Percentiles rank a stretch among this genome's conserved stretches.
Conservation (phyloP, 1,284 basidiomycete genomes). For the Abortiporus biennis region DNA sequence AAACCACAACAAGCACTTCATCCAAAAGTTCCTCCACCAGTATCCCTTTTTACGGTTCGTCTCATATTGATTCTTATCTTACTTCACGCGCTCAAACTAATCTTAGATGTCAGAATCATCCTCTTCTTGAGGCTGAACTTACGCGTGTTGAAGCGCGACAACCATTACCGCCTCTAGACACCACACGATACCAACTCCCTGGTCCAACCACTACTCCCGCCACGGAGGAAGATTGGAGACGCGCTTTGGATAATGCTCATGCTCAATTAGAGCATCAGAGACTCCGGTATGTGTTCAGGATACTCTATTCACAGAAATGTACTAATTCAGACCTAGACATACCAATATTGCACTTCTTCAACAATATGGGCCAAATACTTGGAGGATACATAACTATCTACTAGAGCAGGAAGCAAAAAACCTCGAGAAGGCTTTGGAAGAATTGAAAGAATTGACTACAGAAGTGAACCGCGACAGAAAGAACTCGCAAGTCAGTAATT, state of each 20-base stretch:
- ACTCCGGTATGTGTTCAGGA: conserved; percentile 56
- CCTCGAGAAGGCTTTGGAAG: conserved; percentile 67
- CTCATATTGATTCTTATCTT: conserved; percentile 6
- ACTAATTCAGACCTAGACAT: conserved; percentile 41
- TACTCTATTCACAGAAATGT: conserved; percentile 1
- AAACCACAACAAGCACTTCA: conserved; percentile 50
- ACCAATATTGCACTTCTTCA: conserved; percentile 83
- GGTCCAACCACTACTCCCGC: conserved; percentile 59
- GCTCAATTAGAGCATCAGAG: conserved; percentile 90
- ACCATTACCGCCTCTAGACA: conserved; percentile 72
- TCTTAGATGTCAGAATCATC: conserved; percentile 41
- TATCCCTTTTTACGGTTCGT: conserved; percentile 66
- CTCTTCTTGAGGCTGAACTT: conserved; percentile 67
- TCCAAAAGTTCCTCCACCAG: conserved; percentile 64
- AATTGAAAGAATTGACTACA: conserved; percentile 67
- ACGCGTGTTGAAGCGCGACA: conserved; percentile 67
- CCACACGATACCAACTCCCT: conserved; percentile 75
- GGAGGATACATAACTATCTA: conserved; percentile 87
- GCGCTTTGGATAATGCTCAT: conserved; percentile 73
- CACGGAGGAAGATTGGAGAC: conserved; percentile 74
- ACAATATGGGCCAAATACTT: conserved; percentile 86
- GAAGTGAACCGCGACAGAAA: conserved; percentile 85
- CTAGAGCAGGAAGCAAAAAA: conserved; percentile 75
- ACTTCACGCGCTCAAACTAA: background rate
- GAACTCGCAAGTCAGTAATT: conserved; percentile 61